phyloP scores from a whole-genome alignment of 176 grass and related monocot genomes.

The Carex littledalei region DNA sequence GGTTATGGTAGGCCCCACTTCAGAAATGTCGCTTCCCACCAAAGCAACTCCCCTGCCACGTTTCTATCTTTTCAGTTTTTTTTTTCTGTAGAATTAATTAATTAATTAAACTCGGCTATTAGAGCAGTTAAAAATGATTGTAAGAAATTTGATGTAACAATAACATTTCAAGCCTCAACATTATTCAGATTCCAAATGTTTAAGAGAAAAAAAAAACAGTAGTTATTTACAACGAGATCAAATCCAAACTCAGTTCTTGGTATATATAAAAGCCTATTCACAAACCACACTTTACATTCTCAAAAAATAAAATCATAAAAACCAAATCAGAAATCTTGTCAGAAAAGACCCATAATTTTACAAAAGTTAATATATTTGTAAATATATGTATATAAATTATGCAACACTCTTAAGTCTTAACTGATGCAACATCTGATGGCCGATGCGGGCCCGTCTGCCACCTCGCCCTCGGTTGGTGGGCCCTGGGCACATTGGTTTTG shows the following conservation, averaged over 20 bases:
- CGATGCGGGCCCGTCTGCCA: not conserved
- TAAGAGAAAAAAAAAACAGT: not conserved
- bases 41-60: not conserved
- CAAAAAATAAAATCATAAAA: not conserved
- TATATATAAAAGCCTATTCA: not conserved
- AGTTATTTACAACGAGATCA: not conserved
- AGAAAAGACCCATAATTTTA: not conserved
- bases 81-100: not conserved
- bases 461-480: not conserved
- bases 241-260: not conserved
- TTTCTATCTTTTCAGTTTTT: not conserved
- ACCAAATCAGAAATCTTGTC: not conserved
- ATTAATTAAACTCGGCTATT: not conserved
- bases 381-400: conserved; percentile 1
- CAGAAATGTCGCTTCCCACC: not conserved
- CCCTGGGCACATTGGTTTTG: not conserved
- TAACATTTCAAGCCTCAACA: not conserved
- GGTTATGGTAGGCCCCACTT: not conserved
- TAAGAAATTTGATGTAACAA: not conserved
- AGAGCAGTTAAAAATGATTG: not conserved
- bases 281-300: conserved; percentile 1
- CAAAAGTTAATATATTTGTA: not conserved
- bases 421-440: not conserved
- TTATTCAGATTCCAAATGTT: not conserved
- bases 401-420: conserved; percentile 26